Conservation (phyloP, 2,329 filamentous ascomycete genomes). For the Ophiostoma fasciatum region DNA sequence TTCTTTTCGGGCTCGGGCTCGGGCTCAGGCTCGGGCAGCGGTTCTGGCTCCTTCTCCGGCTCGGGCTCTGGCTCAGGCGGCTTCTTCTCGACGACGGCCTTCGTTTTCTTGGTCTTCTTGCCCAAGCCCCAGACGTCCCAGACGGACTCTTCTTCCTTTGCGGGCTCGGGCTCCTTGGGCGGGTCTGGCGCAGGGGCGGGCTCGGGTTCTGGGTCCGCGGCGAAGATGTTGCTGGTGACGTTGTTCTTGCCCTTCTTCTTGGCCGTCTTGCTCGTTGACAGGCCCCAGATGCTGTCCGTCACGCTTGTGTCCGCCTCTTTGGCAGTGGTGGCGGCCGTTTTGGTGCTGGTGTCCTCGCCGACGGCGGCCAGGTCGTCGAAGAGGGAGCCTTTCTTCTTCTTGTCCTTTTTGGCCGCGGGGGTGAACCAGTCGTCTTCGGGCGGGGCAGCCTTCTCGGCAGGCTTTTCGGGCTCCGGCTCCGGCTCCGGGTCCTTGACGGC, state of each 20-base stretch:
- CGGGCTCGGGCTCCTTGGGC: constrained; percentile 2
- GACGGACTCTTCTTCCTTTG: constrained; percentile 15
- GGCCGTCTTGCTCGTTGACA: constrained; percentile 24
- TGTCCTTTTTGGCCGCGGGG: constrained; percentile 22
- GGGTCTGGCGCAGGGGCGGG: constrained; percentile 1
- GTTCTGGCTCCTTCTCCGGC: constrained; percentile 1
- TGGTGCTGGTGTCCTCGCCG: no score
- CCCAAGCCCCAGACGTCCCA: constrained; percentile 29
- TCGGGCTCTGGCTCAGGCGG: constrained; percentile 6
- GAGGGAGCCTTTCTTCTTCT: constrained; percentile 25
- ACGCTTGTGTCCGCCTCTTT: constrained; percentile 6
- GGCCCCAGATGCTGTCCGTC: constrained; percentile 16
- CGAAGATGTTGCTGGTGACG: constrained; percentile 9
- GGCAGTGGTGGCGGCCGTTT: no score
- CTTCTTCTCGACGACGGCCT: constrained; percentile 3
- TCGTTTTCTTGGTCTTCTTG: constrained; percentile 29
- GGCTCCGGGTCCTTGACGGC: constrained; percentile 16
- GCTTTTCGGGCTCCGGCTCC: constrained; percentile 16
- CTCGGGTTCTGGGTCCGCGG: constrained; percentile 7
- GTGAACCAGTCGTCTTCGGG: constrained; percentile 19
- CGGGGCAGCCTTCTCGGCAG: constrained; percentile 11
- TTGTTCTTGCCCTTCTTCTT: constrained; percentile 26
- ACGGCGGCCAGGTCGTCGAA: no score
- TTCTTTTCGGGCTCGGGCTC: constrained; percentile 8
- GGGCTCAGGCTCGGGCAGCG: constrained; percentile 2